Conservation (phyloP, 2,329 filamentous ascomycete genomes). For the Zarea fungicola region DNA sequence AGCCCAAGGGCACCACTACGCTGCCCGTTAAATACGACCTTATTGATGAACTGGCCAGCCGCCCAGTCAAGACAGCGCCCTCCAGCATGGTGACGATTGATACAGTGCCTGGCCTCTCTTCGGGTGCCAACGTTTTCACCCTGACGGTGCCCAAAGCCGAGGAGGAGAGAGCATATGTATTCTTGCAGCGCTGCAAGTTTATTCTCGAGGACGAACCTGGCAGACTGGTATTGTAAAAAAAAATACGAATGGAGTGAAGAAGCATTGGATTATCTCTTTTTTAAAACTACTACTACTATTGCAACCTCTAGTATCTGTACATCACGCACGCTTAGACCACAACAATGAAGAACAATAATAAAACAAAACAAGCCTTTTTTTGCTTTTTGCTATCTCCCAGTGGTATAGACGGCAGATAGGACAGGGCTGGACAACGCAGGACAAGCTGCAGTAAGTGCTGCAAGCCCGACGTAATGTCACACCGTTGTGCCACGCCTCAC, state of each 20-base stretch:
- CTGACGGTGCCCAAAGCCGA: constrained; percentile 74
- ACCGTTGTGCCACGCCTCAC: neutral
- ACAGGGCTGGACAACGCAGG: too few relatives aligned
- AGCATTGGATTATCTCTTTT: constrained; percentile 15
- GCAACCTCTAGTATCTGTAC: constrained; percentile 4
- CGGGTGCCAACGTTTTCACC: constrained; percentile 71
- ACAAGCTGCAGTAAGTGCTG: too few relatives aligned
- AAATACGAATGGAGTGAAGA: neutral
- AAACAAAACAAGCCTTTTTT: neutral
- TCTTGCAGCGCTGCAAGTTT: constrained; percentile 80
- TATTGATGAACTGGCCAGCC: constrained; percentile 68
- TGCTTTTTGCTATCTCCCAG: neutral
- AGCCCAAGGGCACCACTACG: constrained; percentile 42
- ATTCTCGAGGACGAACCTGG: constrained; percentile 78
- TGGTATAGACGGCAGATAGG: too few relatives aligned
- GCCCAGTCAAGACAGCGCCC: constrained; percentile 23
- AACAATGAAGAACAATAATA: neutral
- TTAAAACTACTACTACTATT: constrained; percentile 25
- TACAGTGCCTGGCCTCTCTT: constrained; percentile 42
- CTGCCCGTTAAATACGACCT: constrained; percentile 54
- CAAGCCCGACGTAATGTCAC: neutral
- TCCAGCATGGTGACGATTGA: constrained; percentile 26
- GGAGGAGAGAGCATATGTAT: constrained; percentile 73
- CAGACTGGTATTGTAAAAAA: constrained; percentile 56
- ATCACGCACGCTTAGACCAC: constrained; percentile 5